These are phyloP conservation scores for Candida ortonii DNA, from an alignment of 805 yeast species.

Conservation along the genomic window DNA sequence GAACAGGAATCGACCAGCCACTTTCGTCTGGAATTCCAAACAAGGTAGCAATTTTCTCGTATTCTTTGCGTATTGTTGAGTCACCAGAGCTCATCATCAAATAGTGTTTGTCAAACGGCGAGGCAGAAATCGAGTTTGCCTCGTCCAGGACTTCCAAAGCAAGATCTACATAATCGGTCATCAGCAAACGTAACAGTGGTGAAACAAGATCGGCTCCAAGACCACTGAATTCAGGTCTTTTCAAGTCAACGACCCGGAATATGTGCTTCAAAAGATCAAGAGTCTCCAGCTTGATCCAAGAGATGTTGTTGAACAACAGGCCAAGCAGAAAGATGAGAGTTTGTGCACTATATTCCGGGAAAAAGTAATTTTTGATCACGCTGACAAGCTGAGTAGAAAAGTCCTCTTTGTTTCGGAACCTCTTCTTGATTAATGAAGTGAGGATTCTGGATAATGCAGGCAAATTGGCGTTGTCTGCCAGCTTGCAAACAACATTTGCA, in stretches of 20 bases:
- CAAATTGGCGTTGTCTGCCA: slow-evolving; percentile 58
- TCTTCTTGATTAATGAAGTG: slow-evolving; percentile 68
- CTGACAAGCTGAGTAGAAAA: slow-evolving; percentile 78
- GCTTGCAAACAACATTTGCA: slow-evolving; percentile 53
- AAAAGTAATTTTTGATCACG: slow-evolving; percentile 63
- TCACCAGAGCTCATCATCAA: slow-evolving; percentile 90
- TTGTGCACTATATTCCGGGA: slow-evolving; percentile 72
- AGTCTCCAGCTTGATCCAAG: slow-evolving; percentile 80
- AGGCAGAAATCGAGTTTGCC: slow-evolving; percentile 80
- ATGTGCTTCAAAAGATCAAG: slow-evolving; percentile 71
- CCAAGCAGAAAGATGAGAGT: slow-evolving; percentile 75
- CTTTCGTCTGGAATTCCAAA: slow-evolving; percentile 93
- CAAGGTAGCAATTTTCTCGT: slow-evolving; percentile 80
- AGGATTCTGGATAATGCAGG: slow-evolving; percentile 64
- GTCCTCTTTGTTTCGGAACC: slow-evolving; percentile 88
- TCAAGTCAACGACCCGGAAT: slow-evolving; percentile 74
- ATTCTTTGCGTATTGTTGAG: slow-evolving; percentile 69
- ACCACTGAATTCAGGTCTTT: slow-evolving; percentile 74
- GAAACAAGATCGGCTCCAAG: slow-evolving; percentile 94
- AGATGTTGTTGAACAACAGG: slow-evolving; percentile 66
- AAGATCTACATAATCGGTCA: slow-evolving; percentile 84
- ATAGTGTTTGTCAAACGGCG: slow-evolving; percentile 86
- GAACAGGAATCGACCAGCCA: slow-evolving; percentile 98
- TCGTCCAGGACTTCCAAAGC: slow-evolving; percentile 90
- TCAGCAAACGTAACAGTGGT: slow-evolving; percentile 73